Evolutionary conservation across 495 filamentous ascomycete genomes (phyloP), one percentile per base, ranked within the genome.

Genomic region (Thermothielavioides terrestris): DNA sequence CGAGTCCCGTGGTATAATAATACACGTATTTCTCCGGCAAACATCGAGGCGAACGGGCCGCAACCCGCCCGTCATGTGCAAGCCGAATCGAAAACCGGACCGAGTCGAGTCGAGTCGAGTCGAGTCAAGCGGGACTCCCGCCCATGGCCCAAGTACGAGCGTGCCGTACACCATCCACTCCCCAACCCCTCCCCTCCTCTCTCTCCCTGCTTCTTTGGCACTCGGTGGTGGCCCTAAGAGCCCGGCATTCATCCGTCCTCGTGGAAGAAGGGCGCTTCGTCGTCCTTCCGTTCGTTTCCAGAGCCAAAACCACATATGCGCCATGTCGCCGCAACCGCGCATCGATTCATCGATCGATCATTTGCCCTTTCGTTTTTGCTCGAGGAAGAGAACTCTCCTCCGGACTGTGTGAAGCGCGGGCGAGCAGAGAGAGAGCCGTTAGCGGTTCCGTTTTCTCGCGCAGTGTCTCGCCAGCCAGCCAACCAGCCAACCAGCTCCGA

Each of bases 321-420:
- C n/a, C n/a, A n/a, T 31, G 17, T 14, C 28, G 27, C 15, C 27
- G n/a, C 6, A 17, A 18, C 28, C n/a, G n/a, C n/a, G n/a, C n/a
- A n/a, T n/a, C n/a, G n/a, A n/a, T n/a, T n/a, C n/a, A n/a, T n/a
- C n/a, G n/a, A n/a, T n/a, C n/a, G 7, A 28, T 41, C 42, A 68
- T 56, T 60, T 72, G 23, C 55, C 58, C 56, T 62, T 73, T 45
- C 85, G 82, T 57, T 91, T 94, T 70, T 86, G 82, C 70, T 96
- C 90, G 23, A 95, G 77, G 69, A 96, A 96, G 3, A 96, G 77
- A 36, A 96, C 90, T 72, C 90, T 80, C 72, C 88, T 89, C 48
- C 80, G 76, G n/a, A 88, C 84, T 88, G 54, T 45, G n/a, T 11
- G 15, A 46, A 48, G 4, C 27, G 25, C 11, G 20, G 9, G 21